A percentile compares a stretch with the other conserved stretches of the same genome.
phyloP scores from a whole-genome alignment of 2,329 filamentous ascomycete species.

The Cladobotryum protrusum region DNA sequence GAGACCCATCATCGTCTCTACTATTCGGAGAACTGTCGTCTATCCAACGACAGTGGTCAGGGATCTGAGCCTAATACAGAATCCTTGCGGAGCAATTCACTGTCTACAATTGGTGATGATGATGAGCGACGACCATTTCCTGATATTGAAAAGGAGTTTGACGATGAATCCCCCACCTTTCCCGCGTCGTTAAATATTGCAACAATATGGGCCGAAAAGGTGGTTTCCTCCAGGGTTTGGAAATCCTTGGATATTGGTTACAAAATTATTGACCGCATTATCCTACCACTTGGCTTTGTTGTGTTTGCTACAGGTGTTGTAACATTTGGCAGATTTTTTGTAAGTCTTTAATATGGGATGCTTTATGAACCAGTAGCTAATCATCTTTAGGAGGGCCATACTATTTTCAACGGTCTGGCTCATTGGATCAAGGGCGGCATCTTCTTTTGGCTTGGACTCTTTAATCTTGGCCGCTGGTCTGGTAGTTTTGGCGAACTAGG shows the following conservation, averaged over 20 bases:
- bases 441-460: slow-evolving; percentile 86
- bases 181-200: slow-evolving; percentile 44
- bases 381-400: slow-evolving; percentile 50
- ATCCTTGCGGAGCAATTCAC: slow-evolving; percentile 59
- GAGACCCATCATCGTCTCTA: slow-evolving; percentile 43
- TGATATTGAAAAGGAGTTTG: slow-evolving; percentile 41
- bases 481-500: slow-evolving; percentile 85
- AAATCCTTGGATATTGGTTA: slow-evolving; percentile 55
- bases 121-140: slow-evolving; percentile 21
- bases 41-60: slow-evolving; percentile 67
- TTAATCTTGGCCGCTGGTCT: slow-evolving; percentile 84
- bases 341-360: slow-evolving; percentile 39
- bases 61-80: slow-evolving; percentile 65
- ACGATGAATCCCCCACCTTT: slow-evolving; percentile 32
- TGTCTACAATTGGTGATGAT: slow-evolving; percentile 44
- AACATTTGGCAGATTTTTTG: slow-evolving; percentile 77
- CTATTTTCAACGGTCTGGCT: slow-evolving; percentile 77
- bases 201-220: slow-evolving; percentile 45
- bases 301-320: slow-evolving; percentile 66
- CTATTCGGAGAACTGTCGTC: slow-evolving; percentile 42
- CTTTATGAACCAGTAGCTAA: not conserved
- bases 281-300: slow-evolving; percentile 72
- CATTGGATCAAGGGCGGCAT: slow-evolving; percentile 94
- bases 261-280: slow-evolving; percentile 65
- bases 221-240: slow-evolving; percentile 52